Percentiles rank a stretch among this genome's conserved stretches.
phyloP scores from a whole-genome alignment of 495 filamentous ascomycete species.

The Tuber borchii region DNA sequence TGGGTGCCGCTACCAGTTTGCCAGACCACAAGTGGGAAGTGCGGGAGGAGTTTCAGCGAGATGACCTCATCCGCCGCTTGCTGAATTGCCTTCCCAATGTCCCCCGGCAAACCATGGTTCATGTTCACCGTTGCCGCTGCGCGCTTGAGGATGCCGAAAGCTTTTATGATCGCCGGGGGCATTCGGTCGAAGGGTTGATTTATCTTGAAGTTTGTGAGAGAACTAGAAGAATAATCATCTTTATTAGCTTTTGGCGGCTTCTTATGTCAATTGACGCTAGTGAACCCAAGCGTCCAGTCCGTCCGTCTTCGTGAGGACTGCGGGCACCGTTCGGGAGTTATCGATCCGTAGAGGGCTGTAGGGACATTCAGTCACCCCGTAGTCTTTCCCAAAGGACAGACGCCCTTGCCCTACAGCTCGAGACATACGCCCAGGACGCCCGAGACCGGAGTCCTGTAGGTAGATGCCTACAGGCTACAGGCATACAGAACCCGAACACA shows the following conservation, averaged over 20 bases:
- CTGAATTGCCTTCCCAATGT: conserved; percentile 86
- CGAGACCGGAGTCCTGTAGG: too few relatives aligned
- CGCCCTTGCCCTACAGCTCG: too few relatives aligned
- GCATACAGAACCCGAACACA: too few relatives aligned
- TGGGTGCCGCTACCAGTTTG: conserved; percentile 98
- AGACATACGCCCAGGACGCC: too few relatives aligned
- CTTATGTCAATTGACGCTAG: neutral
- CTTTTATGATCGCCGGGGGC: conserved; percentile 83
- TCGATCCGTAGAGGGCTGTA: too few relatives aligned
- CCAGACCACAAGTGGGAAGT: conserved; percentile 99
- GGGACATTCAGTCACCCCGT: too few relatives aligned
- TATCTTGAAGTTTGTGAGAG: conserved; percentile 95
- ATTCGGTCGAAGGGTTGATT: conserved; percentile 98
- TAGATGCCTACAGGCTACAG: too few relatives aligned
- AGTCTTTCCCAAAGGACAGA: too few relatives aligned
- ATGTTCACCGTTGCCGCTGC: conserved; percentile 95
- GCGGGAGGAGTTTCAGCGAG: conserved; percentile 85
- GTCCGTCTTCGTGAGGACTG: too few relatives aligned
- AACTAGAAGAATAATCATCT: conserved; percentile 47
- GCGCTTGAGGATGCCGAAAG: conserved; percentile 96
- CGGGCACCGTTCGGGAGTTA: too few relatives aligned
- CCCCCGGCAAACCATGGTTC: conserved; percentile 87
- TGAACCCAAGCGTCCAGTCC: too few relatives aligned
- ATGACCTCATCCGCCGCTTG: conserved; percentile 91
- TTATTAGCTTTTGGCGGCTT: conserved; percentile 26